Conservation (phyloP, 768 basidiomycete genomes). For the Mycena kentingensis region DNA sequence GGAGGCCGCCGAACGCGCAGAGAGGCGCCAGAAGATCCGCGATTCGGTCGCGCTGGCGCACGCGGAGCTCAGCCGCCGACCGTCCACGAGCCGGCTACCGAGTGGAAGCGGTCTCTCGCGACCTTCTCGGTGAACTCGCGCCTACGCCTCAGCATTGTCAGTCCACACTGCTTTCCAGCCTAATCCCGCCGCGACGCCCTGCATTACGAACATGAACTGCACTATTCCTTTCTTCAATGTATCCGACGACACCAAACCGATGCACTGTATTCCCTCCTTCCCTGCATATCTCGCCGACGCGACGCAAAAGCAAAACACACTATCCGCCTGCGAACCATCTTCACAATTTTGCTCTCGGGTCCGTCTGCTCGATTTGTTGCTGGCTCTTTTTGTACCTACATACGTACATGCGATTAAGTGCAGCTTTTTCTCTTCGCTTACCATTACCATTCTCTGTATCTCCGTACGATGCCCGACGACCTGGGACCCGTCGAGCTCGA, state of each 20-base stretch:
- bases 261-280: constrained; percentile 15
- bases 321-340: constrained; percentile 11
- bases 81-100: constrained; percentile 3
- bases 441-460: not conserved
- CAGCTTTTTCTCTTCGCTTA: not conserved
- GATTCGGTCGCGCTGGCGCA: constrained; percentile 15
- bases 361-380: constrained; percentile 26
- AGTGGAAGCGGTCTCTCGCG: constrained; percentile 10
- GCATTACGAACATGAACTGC: too few species aligned
- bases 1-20: constrained; percentile 17
- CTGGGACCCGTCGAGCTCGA: too few species aligned
- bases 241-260: too few species aligned
- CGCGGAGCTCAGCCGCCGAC: constrained; percentile 3
- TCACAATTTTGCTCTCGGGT: constrained; percentile 17
- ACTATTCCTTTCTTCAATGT: constrained; percentile 16
- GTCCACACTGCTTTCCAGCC: too few species aligned
- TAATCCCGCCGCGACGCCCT: too few species aligned
- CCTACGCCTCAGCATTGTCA: constrained; percentile 10
- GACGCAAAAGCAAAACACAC: constrained; percentile 19
- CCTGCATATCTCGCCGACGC: constrained; percentile 12
- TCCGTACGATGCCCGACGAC: too few species aligned
- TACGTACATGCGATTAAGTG: not conserved
- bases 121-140: constrained; percentile 10
- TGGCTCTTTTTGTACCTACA: not conserved
- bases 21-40: constrained; percentile 16